Evolutionary conservation across 1,284 basidiomycete genomes (phyloP), one percentile per base, ranked within the genome.

Genomic region (Pascua guehoae): DNA sequence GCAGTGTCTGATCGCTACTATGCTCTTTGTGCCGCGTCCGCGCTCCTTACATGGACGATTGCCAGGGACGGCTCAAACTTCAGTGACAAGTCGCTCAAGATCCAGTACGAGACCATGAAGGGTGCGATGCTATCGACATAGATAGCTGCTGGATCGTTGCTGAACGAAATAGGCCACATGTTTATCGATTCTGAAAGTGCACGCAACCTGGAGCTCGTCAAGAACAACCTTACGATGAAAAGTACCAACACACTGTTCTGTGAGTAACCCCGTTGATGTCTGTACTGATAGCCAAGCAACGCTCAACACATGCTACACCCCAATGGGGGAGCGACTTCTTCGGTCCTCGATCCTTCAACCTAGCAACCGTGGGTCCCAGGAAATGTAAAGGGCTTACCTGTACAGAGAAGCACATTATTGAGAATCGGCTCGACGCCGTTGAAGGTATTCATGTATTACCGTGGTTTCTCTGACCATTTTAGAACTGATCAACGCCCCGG

Each of bases 121-220:
- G 83, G 81, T 78, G 12, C 40, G 65, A 32, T 32, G 7, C 24
- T 53, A 10, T 2, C 1, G 36, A n/a, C 47, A 61, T 60, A 44
- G 24, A 47, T 16, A 18, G 12, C 41, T 37, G 15, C 24, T 16
- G 46, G 41, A 17, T 36, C 15, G 12, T 15, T 8, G n/a, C 42
- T 52, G 40, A 53, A 40, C 24, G 14, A 18, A 14, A 7, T 85
- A 73, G 91, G 91, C 0, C 93, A 90, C 0, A 89, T 96, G 87
- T 84, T 95, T 81, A 89, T 98, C 64, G 93, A 96, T 70, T 82
- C 85, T 0, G 91, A 93, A 56, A 91, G 88, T 0, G 89, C 86
- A 1, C 83, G 83, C 48, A 91, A 93, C 70, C 81, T 98, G 3
- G 94, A 98, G 74, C 80, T 98, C 1, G 86, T 93, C 4, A 83